phyloP scores from a whole-genome alignment of 768 basidiomycete genomes.

The Exidia glandulosa region DNA sequence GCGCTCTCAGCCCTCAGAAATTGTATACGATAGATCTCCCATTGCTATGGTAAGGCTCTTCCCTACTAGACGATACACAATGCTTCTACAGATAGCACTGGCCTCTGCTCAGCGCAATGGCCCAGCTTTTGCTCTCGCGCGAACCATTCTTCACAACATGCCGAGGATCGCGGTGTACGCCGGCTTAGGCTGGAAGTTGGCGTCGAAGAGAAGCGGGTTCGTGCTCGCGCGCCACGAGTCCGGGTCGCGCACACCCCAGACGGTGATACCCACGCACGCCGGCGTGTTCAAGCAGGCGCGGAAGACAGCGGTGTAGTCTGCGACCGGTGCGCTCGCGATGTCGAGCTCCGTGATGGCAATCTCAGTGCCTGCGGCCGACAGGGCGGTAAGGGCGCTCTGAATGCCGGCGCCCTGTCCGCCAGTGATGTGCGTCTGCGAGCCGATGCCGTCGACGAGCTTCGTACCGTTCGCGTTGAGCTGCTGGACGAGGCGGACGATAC shows the following conservation, averaged over 20 bases:
- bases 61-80: too few species aligned
- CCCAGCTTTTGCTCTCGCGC: too few species aligned
- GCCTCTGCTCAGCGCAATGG: too few species aligned
- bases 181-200: conserved; percentile 37
- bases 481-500: conserved; percentile 31
- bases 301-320: conserved; percentile 33
- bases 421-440: conserved; percentile 34
- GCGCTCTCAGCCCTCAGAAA: too few species aligned
- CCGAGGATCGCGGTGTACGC: too few species aligned
- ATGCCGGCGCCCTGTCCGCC: conserved; percentile 30
- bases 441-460: conserved; percentile 37
- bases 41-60: too few species aligned
- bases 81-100: too few species aligned
- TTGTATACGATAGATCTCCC: too few species aligned
- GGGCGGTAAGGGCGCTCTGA: conserved; percentile 31
- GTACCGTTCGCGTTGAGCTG: conserved; percentile 26
- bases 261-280: conserved; percentile 35
- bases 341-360: conserved; percentile 40
- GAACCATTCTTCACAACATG: too few species aligned
- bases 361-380: conserved; percentile 31
- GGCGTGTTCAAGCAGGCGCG: conserved; percentile 34
- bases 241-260: conserved; percentile 37
- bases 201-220: conserved; percentile 34
- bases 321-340: conserved; percentile 13
- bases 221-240: conserved; percentile 37